These are phyloP conservation scores for Sclerotinia nivalis DNA, from an alignment of 2,329 filamentous ascomycete genomes.

Conservation along the genomic window DNA sequence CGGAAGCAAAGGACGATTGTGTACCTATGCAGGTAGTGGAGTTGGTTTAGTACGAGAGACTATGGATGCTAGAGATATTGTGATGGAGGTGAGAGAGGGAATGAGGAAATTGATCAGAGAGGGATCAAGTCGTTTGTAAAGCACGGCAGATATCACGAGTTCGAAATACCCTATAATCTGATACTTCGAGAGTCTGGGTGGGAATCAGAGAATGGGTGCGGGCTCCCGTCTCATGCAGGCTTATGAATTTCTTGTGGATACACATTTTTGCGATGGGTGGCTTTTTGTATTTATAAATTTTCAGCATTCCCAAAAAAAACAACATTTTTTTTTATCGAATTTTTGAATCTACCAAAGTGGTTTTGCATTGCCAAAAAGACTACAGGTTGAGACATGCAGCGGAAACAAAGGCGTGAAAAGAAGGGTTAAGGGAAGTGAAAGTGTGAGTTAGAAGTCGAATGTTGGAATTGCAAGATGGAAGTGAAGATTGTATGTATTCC, in stretches of 20 bases:
- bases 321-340: background rate
- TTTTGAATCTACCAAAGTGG: background rate
- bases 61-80: conserved; percentile 53
- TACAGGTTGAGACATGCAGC: background rate
- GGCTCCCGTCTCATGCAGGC: background rate
- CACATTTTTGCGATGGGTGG: background rate
- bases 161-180: conserved; percentile 2
- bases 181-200: background rate
- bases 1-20: conserved; percentile 55
- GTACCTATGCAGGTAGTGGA: conserved; percentile 62
- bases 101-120: conserved; percentile 12
- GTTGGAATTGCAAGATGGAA: background rate
- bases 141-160: background rate
- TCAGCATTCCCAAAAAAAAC: background rate
- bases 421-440: background rate
- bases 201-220: background rate
- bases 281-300: background rate
- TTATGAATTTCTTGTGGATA: background rate
- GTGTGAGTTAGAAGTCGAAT: background rate
- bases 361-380: background rate
- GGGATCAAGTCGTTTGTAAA: conserved; percentile 20
- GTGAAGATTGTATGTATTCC: background rate
- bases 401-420: background rate
- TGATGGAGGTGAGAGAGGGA: conserved; percentile 34
- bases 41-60: conserved; percentile 58